These are phyloP conservation scores for Uronychia setigera DNA, from an alignment of 73 alveolate species.

Conservation along the genomic window DNA sequence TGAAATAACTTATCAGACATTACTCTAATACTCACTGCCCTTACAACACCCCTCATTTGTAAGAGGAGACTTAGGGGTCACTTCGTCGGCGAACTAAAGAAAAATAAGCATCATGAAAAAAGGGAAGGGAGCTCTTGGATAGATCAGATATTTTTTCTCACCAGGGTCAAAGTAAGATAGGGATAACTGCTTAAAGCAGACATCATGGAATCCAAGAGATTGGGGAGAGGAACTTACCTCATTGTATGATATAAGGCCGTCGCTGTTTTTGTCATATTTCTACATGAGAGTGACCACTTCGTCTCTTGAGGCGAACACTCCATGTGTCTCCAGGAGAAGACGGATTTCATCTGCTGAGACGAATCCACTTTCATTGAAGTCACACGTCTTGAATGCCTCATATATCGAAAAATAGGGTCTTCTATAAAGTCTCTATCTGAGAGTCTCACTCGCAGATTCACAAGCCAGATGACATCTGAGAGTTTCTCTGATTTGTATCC, in stretches of 20 bases:
- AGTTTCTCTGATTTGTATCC: neutral
- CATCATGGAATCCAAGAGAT: no score
- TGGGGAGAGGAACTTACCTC: slow-evolving; percentile 43
- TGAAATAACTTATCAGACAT: no score
- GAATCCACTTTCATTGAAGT: slow-evolving; percentile 37
- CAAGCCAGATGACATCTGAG: neutral
- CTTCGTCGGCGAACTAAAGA: neutral
- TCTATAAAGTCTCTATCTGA: neutral
- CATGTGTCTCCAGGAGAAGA: slow-evolving; percentile 15
- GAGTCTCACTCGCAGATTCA: slow-evolving; percentile 9
- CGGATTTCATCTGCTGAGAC: slow-evolving; percentile 5
- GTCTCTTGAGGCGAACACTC: neutral
- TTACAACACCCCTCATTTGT: no score
- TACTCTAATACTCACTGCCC: no score
- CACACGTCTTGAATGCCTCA: slow-evolving; percentile 49
- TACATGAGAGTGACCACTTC: slow-evolving; percentile 30
- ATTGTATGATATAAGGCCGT: slow-evolving; percentile 58
- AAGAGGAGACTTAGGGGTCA: no score
- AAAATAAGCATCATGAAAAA: neutral
- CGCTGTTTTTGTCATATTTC: slow-evolving; percentile 57
- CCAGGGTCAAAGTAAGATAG: no score
- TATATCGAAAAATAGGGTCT: slow-evolving; percentile 6
- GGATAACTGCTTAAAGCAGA: no score
- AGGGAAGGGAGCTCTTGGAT: no score
- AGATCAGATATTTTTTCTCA: no score